Conservation (phyloP, 257 asterid species). For the Primulina eburnea region DNA sequence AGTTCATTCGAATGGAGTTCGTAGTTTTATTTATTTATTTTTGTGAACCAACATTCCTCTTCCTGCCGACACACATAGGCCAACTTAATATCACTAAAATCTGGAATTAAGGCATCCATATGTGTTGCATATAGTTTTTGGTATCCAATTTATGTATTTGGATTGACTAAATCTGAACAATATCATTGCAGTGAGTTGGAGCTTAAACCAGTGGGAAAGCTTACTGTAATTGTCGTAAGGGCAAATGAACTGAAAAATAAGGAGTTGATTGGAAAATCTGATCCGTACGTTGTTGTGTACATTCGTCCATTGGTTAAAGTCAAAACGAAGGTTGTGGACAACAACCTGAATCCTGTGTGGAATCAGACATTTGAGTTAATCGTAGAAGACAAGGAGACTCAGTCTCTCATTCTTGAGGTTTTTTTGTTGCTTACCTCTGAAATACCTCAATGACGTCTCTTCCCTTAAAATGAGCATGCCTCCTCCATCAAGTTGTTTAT, state of each 20-base stretch:
- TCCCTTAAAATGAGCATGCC: not conserved
- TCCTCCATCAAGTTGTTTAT: not conserved
- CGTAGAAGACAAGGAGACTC: slow-evolving; percentile 99
- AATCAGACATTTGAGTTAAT: slow-evolving; percentile 69
- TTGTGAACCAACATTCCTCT: too few species aligned
- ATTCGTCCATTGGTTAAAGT: slow-evolving; percentile 92
- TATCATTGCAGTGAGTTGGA: slow-evolving; percentile 77
- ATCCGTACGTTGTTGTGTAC: slow-evolving; percentile 73
- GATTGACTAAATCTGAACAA: not conserved
- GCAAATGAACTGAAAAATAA: slow-evolving; percentile 83
- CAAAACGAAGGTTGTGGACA: slow-evolving; percentile 81
- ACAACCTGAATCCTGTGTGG: slow-evolving; percentile 96
- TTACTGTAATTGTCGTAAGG: slow-evolving; percentile 53
- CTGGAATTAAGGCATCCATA: slow-evolving; percentile 14
- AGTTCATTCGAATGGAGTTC: not conserved
- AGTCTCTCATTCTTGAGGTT: slow-evolving; percentile 78
- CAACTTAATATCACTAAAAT: not conserved
- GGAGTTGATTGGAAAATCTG: slow-evolving; percentile 96
- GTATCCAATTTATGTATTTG: not conserved
- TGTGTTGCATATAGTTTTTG: slow-evolving; percentile 1
- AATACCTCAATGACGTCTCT: not conserved
- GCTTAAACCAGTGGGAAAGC: slow-evolving; percentile 95
- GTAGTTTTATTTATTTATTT: too few species aligned
- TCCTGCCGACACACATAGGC: not conserved
- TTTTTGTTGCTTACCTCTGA: slow-evolving; percentile 4